These are phyloP conservation scores for Rubus parviflorus DNA, from an alignment of 306 rosid species.

Conservation along the genomic window DNA sequence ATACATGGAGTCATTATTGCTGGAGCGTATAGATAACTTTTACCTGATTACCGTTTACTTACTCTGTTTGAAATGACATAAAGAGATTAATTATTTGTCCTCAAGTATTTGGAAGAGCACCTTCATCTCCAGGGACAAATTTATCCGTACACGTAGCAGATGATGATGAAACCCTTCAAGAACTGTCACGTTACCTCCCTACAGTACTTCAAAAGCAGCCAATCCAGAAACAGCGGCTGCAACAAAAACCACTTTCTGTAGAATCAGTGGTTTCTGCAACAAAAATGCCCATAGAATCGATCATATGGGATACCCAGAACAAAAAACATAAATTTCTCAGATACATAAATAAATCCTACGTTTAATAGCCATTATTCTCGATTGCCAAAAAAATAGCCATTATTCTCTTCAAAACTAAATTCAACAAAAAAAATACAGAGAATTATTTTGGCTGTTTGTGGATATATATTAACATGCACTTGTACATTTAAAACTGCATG, in stretches of 20 bases:
- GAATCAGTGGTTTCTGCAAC: slow-evolving; percentile 30
- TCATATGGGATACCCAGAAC: background rate
- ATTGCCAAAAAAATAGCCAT: no score
- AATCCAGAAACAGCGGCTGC: slow-evolving; percentile 49
- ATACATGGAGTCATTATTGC: no score
- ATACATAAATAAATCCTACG: background rate
- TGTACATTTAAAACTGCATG: background rate
- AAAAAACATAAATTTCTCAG: background rate
- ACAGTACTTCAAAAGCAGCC: slow-evolving; percentile 25
- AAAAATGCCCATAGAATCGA: slow-evolving; percentile 4
- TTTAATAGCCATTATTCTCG: background rate
- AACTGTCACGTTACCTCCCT: slow-evolving; percentile 26
- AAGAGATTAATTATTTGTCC: slow-evolving; percentile 45
- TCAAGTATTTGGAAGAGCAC: slow-evolving; percentile 52
- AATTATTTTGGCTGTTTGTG: background rate
- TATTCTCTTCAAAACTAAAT: no score
- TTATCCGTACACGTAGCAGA: slow-evolving; percentile 44
- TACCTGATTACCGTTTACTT: slow-evolving; percentile 33
- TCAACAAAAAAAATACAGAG: no score
- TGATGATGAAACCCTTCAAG: slow-evolving; percentile 8
- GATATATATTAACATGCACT: background rate
- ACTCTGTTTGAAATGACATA: slow-evolving; percentile 49
- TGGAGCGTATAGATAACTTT: background rate
- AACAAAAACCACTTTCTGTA: slow-evolving; percentile 36
- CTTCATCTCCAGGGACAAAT: background rate